Base-by-base conservation (phyloP, 1,139 yeast species). In the Pichia sp. region DNA sequence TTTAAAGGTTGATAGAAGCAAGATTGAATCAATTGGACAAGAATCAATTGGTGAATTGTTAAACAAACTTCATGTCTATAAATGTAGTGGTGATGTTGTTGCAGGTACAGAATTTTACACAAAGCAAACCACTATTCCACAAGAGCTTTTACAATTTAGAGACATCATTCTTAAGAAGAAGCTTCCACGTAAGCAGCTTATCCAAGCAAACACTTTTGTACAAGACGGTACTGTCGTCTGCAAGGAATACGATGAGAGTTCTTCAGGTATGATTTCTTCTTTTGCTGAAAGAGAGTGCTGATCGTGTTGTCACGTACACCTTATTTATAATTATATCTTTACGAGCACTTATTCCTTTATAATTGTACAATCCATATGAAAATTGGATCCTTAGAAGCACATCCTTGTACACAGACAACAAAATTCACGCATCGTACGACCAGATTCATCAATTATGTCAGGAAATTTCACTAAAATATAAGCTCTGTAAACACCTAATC, bases 101-200 rank as follows among this genome's bases (percentile, higher is more conserved):
- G 68, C 69, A 31, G 95, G 95, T 29, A 64, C 74, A 25, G 66
- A 66, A 16, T 81, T 78, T 59, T 87, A 80, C 61, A 63, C 64
- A 39, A 77, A 76, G 24, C 78, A 79, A 64, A 80, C 94, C 13
- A 66, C 72, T 3, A 94, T 86, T 28, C 72, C 77, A 6, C 70
- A 68, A 11, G 85, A 81, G 21, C 65, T 80, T 48, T 76, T 82
- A 31, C 65, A 70, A 51, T 81, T 72, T 58, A 74, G 95, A 63
- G 80, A 78, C 43, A 67, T 72, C 34, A 88, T 87, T 16, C 65
- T 86, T 48, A 66, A 67, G 41, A 81, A 84, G 60, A 84, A 86
- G 63, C 68, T 80, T 50, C 94, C 96, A 48, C 74, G 96, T 59
- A 81, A 80, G 61, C 93, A 85, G 60, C 74, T 82, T 54, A 78